A percentile compares a stretch with the other conserved stretches of the same genome.
phyloP scores from a whole-genome alignment of 2,329 filamentous ascomycete genomes.

The Neonectria punicea region DNA sequence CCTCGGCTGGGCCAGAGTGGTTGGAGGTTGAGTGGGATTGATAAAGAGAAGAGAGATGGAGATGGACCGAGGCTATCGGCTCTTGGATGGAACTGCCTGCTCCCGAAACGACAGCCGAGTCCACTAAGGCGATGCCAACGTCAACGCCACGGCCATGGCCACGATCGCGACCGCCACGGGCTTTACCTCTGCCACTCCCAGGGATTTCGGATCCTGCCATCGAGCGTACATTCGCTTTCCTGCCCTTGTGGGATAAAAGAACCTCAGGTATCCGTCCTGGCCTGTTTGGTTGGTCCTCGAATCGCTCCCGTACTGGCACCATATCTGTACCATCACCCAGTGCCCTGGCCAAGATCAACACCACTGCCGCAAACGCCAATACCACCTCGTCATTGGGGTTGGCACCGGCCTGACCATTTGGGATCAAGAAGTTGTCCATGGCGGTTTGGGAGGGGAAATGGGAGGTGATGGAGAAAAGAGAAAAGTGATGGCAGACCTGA shows the following conservation, averaged over 20 bases:
- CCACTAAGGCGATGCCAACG: neutral
- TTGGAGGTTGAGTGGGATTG: too few relatives aligned
- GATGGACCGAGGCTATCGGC: too few relatives aligned
- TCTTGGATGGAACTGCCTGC: neutral
- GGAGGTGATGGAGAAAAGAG: too few relatives aligned
- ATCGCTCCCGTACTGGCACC: constrained; percentile 57
- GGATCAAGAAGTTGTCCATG: too few relatives aligned
- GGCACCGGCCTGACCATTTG: too few relatives aligned
- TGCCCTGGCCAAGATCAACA: constrained; percentile 48
- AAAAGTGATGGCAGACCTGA: constrained; percentile 73
- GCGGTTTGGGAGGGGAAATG: too few relatives aligned
- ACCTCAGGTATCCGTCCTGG: constrained; percentile 46
- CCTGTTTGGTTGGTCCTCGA: constrained; percentile 57
- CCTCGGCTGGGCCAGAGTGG: too few relatives aligned
- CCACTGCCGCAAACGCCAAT: constrained; percentile 46
- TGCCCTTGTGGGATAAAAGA: constrained; percentile 58
- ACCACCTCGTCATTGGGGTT: neutral
- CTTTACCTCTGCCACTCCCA: constrained; percentile 14
- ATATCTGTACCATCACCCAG: constrained; percentile 34
- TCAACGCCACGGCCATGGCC: neutral
- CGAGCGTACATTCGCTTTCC: constrained; percentile 57
- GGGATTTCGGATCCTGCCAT: constrained; percentile 43
- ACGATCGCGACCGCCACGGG: constrained; percentile 18
- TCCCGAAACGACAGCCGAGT: constrained; percentile 1
- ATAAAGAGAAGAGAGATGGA: too few relatives aligned